Evolutionary conservation across 2,329 filamentous ascomycete species (phyloP), one percentile per base, ranked within the genome.

Genomic region (Sarocladium kiliense): DNA sequence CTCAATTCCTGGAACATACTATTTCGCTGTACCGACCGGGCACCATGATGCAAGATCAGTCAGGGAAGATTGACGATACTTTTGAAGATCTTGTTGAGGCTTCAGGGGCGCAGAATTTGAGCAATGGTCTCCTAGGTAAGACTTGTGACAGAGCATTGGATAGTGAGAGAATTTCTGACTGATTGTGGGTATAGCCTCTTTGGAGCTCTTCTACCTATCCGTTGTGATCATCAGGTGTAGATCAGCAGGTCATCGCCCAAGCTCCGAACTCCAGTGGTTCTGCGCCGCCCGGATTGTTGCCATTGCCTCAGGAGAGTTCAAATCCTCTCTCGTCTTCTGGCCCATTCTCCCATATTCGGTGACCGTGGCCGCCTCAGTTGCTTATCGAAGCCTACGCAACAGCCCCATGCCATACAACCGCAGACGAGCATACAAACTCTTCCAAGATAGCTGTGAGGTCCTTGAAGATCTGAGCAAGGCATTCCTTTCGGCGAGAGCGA

Each of bases 141-240:
- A 19, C 30, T 21, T 47, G 23, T n/a, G 7, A 27, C 4, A 16
- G 3, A 14, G 10, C 16, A 23, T 23, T 32, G 30, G 7, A 6
- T 23, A 23, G 4, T 44, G 7, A 14, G 4, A 11, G 23, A 7
- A 23, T 44, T 4, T 21, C 7, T 18, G 10, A 9, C 14, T 18
- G 23, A 44, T 23, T 18, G 18, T 6, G 7, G 4, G n/a, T 6
- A n/a, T 39, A 63, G 60, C 54, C 11, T 60, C 62, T 4, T 45
- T 63, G 16, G 62, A 63, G 27, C 59, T 63, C 7, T 60, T 62
- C 26, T 62, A 63, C 41, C 57, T 62, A 10, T 58, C 60, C 16
- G 59, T 61, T 5, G 58, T 61, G 21, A 63, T 63, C 6, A 45
- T 63, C 1, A 60, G 58, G 19, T 58, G 57, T 34, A 53, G 60